A percentile compares a stretch with the other conserved stretches of the same genome.
Conservation (phyloP, 2,329 filamentous ascomycete species). For the Fusarium verticillioides region DNA sequence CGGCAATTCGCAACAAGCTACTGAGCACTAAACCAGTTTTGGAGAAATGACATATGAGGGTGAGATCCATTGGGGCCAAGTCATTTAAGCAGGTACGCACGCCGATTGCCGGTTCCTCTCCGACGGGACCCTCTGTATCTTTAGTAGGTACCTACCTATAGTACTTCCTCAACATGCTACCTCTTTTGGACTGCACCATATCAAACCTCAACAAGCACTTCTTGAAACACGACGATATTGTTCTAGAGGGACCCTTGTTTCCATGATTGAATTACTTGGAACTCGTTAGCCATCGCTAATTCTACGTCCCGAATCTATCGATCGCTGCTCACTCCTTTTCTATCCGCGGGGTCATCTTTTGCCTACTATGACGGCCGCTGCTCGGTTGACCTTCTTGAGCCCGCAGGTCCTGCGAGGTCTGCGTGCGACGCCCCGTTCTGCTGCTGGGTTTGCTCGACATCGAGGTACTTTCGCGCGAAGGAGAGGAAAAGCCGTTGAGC, state of each 20-base stretch:
- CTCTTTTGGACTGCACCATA: background rate
- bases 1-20: conserved; percentile 22
- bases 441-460: conserved; percentile 51
- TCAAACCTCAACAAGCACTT: conserved; percentile 3
- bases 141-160: background rate
- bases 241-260: background rate
- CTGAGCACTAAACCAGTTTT: background rate
- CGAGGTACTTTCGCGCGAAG: conserved; percentile 63
- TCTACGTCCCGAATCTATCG: background rate
- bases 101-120: conserved; percentile 39
- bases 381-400: conserved; percentile 74
- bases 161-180: background rate
- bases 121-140: conserved; percentile 5
- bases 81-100: conserved; percentile 37
- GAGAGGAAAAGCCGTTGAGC: conserved; percentile 71
- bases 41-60: conserved; percentile 35
- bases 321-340: conserved; percentile 1
- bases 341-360: conserved; percentile 7
- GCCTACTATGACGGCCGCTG: conserved; percentile 69
- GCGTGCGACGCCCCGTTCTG: conserved; percentile 50
- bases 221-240: background rate
- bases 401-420: conserved; percentile 71
- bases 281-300: conserved; percentile 23
- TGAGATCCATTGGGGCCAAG: conserved; percentile 25
- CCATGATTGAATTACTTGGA: conserved; percentile 30